phyloP scores from a whole-genome alignment of 331 rosid genomes.

The Acacia pycnantha region DNA sequence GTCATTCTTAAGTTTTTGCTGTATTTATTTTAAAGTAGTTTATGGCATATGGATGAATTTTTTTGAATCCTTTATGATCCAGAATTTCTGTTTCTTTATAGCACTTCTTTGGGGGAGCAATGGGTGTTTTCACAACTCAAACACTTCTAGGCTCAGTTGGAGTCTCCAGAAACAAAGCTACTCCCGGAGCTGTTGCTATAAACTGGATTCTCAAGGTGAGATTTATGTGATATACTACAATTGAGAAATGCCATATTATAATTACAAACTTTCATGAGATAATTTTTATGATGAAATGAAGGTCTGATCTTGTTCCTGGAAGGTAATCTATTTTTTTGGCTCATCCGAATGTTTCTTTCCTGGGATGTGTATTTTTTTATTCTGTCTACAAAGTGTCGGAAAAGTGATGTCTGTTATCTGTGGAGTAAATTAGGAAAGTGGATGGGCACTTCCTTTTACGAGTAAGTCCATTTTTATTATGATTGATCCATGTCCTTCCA shows the following conservation, averaged over 20 bases:
- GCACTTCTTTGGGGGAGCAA: constrained; percentile 99
- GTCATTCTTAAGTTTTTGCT: background rate
- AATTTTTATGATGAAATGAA: background rate
- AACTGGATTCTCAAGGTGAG: constrained; percentile 97
- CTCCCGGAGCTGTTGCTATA: constrained; percentile 91
- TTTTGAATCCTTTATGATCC: background rate
- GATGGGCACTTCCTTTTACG: background rate
- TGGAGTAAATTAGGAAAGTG: background rate
- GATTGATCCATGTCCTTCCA: background rate
- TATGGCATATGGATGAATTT: background rate
- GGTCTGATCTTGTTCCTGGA: constrained; percentile 4
- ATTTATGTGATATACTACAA: background rate
- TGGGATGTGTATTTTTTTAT: background rate
- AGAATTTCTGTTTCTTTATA: constrained; percentile 14
- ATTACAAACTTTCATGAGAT: background rate
- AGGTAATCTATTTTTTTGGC: background rate
- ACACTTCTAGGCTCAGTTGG: constrained; percentile 92
- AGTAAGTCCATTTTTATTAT: background rate
- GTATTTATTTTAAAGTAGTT: background rate
- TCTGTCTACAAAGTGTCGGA: background rate
- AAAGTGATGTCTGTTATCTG: background rate
- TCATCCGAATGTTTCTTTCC: background rate
- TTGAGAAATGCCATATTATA: background rate
- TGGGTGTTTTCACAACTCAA: constrained; percentile 98
- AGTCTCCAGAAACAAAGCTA: constrained; percentile 64